Evolutionary conservation across 768 basidiomycete species (phyloP), one percentile per base, ranked within the genome.

Genomic region (Scleroderma citrinum): DNA sequence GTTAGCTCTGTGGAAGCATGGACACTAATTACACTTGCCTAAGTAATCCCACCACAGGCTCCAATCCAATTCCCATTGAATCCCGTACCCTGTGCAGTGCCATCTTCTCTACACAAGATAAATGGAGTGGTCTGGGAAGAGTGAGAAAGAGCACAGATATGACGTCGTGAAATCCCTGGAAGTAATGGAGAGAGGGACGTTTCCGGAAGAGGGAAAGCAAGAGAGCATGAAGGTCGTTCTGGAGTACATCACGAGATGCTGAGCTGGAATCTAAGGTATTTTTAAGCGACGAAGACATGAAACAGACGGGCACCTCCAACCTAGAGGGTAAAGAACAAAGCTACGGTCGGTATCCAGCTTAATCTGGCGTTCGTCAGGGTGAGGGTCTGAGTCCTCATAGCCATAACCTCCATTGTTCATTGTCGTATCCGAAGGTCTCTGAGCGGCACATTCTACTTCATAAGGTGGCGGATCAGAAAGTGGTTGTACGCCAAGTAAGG

Each of bases 151-250:
- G 52, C 12, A 96, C 91, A 1, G 90, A 87, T 19, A 91, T 74
- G 37, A 97, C 91, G 60, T 96, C 93, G 60, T 96, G 93, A 66
- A 88, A 95, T 39, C 93, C 93, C 83, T 94, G 63, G 57, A 94
- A 95, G 66, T 96, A 97, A 60, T 77, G 79, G 44, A 95, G 69
- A 32, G 73, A 77, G 12, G 83, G 84, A 47, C 83, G 76, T 60
- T 75, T 81, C 26, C 90, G 77, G 59, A 96, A 85, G 13, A 93
- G 57, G 7, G 79, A 71, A 3, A 91, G 81, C 47, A 96, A 77
- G 29, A 95, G 77, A 21, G 73, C 70, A 62, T 92, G 76, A 19
- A 96, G 72, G 38, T 81, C 74, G 20, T 66, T 64, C 68, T 94
- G 82, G 20, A 91, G 76, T 3, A 64, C 56, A 46, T 82, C 82